These are phyloP conservation scores for Aspergillus bombycis DNA, from an alignment of 2,329 filamentous ascomycete genomes.

Conservation along the genomic window DNA sequence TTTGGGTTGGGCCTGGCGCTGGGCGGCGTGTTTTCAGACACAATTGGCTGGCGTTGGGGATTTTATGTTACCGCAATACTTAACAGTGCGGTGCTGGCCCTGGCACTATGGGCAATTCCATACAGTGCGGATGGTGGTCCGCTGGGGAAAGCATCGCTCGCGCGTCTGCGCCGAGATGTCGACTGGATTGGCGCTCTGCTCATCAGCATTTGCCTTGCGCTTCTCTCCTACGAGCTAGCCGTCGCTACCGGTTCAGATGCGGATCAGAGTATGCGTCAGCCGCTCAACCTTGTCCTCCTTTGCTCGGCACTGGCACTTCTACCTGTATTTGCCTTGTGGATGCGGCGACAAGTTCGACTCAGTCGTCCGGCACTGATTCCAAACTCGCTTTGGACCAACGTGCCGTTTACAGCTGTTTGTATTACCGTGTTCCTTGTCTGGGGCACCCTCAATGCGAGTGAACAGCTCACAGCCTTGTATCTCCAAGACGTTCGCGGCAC, in stretches of 20 bases:
- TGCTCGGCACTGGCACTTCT: neutral
- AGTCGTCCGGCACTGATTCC: neutral
- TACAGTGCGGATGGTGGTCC: neutral
- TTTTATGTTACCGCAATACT: neutral
- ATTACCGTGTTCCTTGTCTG: neutral
- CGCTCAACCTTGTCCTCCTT: neutral
- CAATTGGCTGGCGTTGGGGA: conserved; percentile 1
- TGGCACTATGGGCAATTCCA: neutral
- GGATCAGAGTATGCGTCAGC: no score
- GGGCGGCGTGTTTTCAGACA: conserved; percentile 3
- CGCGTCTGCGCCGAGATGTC: neutral
- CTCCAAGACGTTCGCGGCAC: no score
- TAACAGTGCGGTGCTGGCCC: neutral
- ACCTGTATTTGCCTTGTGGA: neutral
- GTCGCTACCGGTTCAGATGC: neutral
- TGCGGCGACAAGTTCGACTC: neutral
- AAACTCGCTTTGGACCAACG: neutral
- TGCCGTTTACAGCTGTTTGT: neutral
- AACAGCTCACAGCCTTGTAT: neutral
- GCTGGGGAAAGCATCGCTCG: no score
- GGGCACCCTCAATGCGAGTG: neutral
- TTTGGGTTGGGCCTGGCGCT: conserved; percentile 11
- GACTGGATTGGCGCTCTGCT: conserved; percentile 1
- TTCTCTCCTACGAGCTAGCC: neutral
- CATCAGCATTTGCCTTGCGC: neutral